Percentiles rank a stretch among this genome's conserved stretches.
Evolutionary conservation across 1,284 basidiomycete genomes (phyloP).

Genomic region (Sporisorium graminicola): DNA sequence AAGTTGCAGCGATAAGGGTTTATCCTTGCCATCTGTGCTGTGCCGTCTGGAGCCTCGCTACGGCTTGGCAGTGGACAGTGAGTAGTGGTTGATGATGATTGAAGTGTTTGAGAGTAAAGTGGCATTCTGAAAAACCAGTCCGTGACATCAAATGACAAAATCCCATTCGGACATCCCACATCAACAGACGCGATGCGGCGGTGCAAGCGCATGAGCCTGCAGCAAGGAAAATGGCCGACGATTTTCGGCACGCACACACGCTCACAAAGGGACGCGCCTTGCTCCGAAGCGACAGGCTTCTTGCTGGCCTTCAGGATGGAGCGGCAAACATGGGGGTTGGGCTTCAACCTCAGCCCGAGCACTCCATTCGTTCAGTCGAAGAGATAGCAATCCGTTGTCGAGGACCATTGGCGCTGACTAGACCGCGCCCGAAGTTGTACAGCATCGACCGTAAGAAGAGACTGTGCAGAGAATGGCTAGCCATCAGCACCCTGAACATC

Average conservation of each 20-base stretch:
- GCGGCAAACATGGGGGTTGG: neutral
- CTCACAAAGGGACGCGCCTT: neutral
- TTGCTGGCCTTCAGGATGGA: neutral
- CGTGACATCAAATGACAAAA: neutral
- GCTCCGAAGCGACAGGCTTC: neutral
- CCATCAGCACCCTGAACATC: too few species aligned
- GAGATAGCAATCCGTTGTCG: neutral
- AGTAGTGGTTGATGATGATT: neutral
- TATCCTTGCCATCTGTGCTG: neutral
- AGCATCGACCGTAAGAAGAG: too few species aligned
- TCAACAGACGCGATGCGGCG: constrained; percentile 7
- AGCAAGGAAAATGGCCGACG: neutral
- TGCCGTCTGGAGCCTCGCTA: neutral
- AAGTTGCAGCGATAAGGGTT: neutral
- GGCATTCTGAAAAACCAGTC: neutral
- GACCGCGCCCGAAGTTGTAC: too few species aligned
- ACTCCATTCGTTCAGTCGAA: too few species aligned
- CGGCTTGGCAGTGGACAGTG: neutral
- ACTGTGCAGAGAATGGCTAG: too few species aligned
- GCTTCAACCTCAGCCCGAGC: too few species aligned
- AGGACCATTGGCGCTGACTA: neutral
- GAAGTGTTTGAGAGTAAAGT: neutral
- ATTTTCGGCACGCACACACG: neutral
- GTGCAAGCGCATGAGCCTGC: constrained; percentile 8
- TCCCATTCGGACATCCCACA: neutral